Evolutionary conservation across 208 protist genomes (phyloP).

Genomic region (Polymyxa betae): DNA sequence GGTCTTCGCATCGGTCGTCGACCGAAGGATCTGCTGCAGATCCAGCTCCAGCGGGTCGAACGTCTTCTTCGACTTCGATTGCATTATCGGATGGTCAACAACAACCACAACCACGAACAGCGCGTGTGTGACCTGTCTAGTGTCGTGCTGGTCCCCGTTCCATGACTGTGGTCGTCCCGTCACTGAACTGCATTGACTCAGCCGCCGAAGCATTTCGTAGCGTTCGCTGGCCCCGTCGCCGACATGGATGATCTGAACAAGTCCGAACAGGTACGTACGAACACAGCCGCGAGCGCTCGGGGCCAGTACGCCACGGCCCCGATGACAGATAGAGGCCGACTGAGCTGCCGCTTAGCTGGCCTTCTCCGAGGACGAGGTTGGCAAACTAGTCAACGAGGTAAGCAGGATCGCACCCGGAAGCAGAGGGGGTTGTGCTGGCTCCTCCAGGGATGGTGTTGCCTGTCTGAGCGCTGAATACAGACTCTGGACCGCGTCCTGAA

Average conservation of each 20-base stretch:
- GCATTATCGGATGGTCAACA: no score
- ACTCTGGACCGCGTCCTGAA: background rate
- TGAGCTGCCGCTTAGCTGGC: no score
- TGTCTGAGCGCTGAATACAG: background rate
- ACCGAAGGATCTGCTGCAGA: background rate
- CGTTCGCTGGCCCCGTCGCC: no score
- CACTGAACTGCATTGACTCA: no score
- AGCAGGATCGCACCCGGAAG: no score
- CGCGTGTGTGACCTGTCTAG: no score
- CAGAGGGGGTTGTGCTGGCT: background rate
- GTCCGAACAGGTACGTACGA: background rate
- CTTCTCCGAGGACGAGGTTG: background rate
- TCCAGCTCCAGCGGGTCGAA: background rate
- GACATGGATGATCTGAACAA: conserved; percentile 8
- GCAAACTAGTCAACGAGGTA: background rate
- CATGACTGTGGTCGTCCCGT: no score
- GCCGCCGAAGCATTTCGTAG: no score
- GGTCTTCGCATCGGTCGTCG: background rate
- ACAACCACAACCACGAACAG: no score
- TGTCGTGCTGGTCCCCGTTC: no score
- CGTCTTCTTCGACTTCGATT: background rate
- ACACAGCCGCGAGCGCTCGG: background rate
- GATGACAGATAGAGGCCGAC: background rate
- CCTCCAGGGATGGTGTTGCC: background rate
- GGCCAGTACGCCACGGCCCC: background rate